These are phyloP conservation scores for Daedalea quercina DNA, from an alignment of 768 basidiomycete genomes.

Conservation along the genomic window DNA sequence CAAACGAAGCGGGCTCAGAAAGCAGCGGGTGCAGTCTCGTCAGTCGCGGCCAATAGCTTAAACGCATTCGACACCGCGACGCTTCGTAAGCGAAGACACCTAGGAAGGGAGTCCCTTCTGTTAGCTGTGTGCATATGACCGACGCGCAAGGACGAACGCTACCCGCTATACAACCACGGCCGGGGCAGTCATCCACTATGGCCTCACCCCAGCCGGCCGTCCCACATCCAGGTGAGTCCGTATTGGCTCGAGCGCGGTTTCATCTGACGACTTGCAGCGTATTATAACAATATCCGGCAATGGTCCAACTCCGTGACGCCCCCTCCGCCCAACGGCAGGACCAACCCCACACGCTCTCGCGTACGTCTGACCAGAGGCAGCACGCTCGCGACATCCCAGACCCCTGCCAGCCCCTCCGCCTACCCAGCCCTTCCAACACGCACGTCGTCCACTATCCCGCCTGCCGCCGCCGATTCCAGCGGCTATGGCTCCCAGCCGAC, in stretches of 20 bases:
- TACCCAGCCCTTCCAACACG: conserved; percentile 26
- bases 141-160: background rate
- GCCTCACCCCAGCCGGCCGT: background rate
- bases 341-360: conserved; percentile 29
- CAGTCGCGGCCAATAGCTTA: too few relatives aligned
- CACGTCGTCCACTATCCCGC: conserved; percentile 15
- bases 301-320: conserved; percentile 61
- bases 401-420: conserved; percentile 29
- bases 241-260: background rate
- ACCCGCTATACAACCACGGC: background rate
- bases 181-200: background rate
- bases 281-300: conserved; percentile 63
- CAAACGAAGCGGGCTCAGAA: too few relatives aligned
- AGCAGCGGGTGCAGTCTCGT: too few relatives aligned
- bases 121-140: background rate
- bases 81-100: too few relatives aligned
- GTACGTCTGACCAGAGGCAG: conserved; percentile 34
- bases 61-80: too few relatives aligned
- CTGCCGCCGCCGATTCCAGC: conserved; percentile 12
- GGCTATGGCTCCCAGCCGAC: conserved; percentile 36
- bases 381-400: conserved; percentile 31
- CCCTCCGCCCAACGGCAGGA: conserved; percentile 40
- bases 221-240: background rate
- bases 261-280: conserved; percentile 29
- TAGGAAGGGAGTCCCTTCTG: too few relatives aligned